Conservation (phyloP, 805 yeast species). For the Wickerhamomyces hampshirensis region DNA sequence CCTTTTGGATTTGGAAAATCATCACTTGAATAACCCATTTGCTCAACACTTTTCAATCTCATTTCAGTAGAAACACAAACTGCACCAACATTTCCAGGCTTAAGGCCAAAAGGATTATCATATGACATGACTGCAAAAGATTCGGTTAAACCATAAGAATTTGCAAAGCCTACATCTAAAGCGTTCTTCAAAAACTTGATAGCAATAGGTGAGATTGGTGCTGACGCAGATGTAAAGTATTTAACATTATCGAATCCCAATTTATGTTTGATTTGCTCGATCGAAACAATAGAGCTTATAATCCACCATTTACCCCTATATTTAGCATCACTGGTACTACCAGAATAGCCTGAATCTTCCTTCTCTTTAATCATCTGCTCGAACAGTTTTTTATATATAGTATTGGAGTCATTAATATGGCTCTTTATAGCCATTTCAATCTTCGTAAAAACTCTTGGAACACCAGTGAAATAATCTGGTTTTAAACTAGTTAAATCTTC, state of each 20-base stretch:
- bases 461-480: conserved; percentile 46
- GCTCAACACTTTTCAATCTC: conserved; percentile 48
- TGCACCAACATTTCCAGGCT: conserved; percentile 40
- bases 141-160: conserved; percentile 64
- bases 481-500: conserved; percentile 44
- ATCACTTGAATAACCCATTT: conserved; percentile 36
- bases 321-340: conserved; percentile 9
- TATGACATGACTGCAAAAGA: conserved; percentile 51
- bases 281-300: conserved; percentile 1
- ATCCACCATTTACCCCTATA: conserved; percentile 6
- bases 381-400: conserved; percentile 13
- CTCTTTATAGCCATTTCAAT: conserved; percentile 44
- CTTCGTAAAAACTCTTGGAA: conserved; percentile 53
- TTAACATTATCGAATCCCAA: conserved; percentile 35
- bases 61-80: conserved; percentile 50
- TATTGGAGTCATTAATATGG: conserved; percentile 11
- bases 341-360: conserved; percentile 5
- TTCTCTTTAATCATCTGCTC: conserved; percentile 12
- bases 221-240: conserved; percentile 45
- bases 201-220: conserved; percentile 54
- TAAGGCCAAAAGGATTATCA: conserved; percentile 33
- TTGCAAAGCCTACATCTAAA: conserved; percentile 38
- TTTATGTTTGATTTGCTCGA: conserved; percentile 35
- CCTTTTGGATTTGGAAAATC: conserved; percentile 38
- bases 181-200: conserved; percentile 49